Percentiles rank a stretch among this genome's conserved stretches.
Evolutionary conservation across 345 rosid genomes (phyloP).

Genomic region (Arabidopsis thaliana): DNA sequence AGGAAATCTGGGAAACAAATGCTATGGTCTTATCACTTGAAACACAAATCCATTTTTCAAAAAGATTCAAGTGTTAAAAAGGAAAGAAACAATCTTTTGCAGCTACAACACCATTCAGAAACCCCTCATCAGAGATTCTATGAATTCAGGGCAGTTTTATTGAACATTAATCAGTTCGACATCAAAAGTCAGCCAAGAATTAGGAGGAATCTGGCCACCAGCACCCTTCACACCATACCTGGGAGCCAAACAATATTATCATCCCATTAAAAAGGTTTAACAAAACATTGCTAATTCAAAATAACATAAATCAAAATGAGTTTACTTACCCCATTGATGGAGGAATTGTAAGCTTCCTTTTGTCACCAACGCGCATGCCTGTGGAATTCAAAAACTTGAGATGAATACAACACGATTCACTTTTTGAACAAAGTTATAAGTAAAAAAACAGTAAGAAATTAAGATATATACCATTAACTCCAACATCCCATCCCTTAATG

Average conservation of each 20-base stretch:
- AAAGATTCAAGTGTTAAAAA: not conserved
- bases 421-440: not conserved
- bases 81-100: not conserved
- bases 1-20: not conserved
- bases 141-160: constrained; percentile 10
- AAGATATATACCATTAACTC: constrained; percentile 73
- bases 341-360: constrained; percentile 72
- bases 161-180: constrained; percentile 62
- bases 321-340: constrained; percentile 66
- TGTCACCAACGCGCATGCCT: constrained; percentile 84
- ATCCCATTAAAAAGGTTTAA: constrained; percentile 2
- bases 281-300: not conserved
- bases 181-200: constrained; percentile 71
- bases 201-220: constrained; percentile 57
- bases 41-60: not conserved
- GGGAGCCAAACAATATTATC: constrained; percentile 31
- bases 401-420: constrained; percentile 8
- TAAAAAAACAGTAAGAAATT: constrained; percentile 14
- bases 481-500: constrained; percentile 99
- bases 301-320: not conserved
- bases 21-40: not conserved
- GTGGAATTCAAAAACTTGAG: constrained; percentile 5
- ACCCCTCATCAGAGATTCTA: not conserved
- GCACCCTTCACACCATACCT: constrained; percentile 61
- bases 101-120: constrained; percentile 24